Evolutionary conservation across 768 basidiomycete genomes (phyloP).

Genomic region (Solioccasus polychromus): DNA sequence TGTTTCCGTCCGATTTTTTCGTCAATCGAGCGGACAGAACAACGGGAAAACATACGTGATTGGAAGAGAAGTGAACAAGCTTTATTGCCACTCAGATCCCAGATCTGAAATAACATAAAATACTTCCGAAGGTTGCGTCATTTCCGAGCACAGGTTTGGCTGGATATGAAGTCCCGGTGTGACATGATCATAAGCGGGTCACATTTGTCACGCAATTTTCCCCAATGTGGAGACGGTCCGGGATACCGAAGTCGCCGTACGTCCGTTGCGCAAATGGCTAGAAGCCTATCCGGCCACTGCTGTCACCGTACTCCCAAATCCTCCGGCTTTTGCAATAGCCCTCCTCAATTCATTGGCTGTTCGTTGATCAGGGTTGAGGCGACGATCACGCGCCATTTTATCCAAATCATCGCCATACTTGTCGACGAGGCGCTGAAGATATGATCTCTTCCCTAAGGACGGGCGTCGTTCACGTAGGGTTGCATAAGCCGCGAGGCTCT

Average conservation of each 20-base stretch:
- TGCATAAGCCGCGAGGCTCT: conserved; percentile 52
- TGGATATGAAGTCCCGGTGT: conserved; percentile 25
- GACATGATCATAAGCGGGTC: conserved; percentile 18
- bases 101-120: conserved; percentile 11
- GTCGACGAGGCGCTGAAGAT: conserved; percentile 61
- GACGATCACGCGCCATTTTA: conserved; percentile 77
- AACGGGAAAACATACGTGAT: conserved; percentile 6
- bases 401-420: conserved; percentile 72
- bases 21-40: background rate
- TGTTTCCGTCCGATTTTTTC: no score
- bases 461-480: conserved; percentile 54
- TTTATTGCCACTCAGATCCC: conserved; percentile 8
- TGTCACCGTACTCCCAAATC: conserved; percentile 24
- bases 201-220: conserved; percentile 27
- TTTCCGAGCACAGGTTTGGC: conserved; percentile 31
- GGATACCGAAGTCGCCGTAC: conserved; percentile 10
- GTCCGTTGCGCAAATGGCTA: background rate
- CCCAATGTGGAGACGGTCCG: conserved; percentile 14
- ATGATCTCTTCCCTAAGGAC: conserved; percentile 66
- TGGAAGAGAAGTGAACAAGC: conserved; percentile 5
- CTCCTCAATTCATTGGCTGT: conserved; percentile 75
- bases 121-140: conserved; percentile 15
- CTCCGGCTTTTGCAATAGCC: conserved; percentile 57
- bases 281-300: conserved; percentile 5
- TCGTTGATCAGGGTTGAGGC: conserved; percentile 78